Evolutionary conservation across 169 alveolate genomes (phyloP).

Genomic region (Cyclospora cayetanensis): DNA sequence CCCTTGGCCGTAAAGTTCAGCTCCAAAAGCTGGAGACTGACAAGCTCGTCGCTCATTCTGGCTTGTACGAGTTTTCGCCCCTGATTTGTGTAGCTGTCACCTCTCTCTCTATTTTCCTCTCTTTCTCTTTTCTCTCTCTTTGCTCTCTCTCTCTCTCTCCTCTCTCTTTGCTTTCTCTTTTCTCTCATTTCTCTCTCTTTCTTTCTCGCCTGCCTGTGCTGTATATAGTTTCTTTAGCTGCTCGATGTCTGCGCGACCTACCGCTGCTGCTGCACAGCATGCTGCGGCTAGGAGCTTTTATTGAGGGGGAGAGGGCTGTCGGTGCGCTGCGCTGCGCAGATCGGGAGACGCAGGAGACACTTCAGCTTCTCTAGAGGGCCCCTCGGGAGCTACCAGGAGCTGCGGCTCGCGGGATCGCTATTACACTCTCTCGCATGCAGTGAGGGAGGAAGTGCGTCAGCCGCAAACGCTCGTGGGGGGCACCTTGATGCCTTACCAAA

Average conservation of each 20-base stretch:
- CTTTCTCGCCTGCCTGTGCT: too few species aligned
- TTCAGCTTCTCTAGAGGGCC: too few species aligned
- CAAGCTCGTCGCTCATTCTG: background rate
- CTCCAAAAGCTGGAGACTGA: constrained; percentile 80
- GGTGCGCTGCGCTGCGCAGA: too few species aligned
- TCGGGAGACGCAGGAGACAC: background rate
- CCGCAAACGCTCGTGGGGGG: constrained; percentile 90
- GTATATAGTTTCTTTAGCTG: too few species aligned
- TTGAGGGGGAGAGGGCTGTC: constrained; percentile 77
- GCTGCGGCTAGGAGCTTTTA: background rate
- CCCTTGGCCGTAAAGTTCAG: constrained; percentile 90
- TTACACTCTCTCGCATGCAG: constrained; percentile 89
- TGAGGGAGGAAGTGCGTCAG: constrained; percentile 86
- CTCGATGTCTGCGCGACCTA: too few species aligned
- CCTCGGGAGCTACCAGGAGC: background rate
- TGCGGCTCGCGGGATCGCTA: constrained; percentile 74
- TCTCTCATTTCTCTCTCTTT: background rate
- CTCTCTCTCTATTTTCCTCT: too few species aligned
- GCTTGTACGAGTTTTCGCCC: too few species aligned
- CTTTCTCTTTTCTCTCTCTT: too few species aligned
- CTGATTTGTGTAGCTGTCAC: too few species aligned
- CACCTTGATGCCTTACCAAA: constrained; percentile 87
- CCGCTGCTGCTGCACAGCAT: background rate
- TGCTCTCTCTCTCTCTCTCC: too few species aligned
- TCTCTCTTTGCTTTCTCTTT: too few species aligned